Conservation (phyloP, 108 stramenopile genomes). For the Discostella stelligeroides region DNA sequence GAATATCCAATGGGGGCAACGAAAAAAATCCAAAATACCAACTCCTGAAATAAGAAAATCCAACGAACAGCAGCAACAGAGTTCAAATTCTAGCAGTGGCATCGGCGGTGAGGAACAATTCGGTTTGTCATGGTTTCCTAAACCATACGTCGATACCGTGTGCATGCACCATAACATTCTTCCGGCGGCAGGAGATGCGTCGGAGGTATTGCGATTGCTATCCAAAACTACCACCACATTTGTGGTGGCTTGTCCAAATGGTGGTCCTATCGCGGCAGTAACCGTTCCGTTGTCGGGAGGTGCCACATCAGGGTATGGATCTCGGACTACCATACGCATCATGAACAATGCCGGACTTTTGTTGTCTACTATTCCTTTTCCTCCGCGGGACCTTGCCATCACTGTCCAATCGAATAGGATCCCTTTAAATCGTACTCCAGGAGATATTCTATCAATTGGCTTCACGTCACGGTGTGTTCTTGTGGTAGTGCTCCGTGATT, state of each 20-base stretch:
- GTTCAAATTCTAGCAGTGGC: too few relatives aligned
- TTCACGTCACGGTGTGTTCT: conserved; percentile 71
- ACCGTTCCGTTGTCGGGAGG: conserved; percentile 59
- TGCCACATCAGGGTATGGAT: conserved; percentile 51
- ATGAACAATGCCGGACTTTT: conserved; percentile 66
- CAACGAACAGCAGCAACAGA: too few relatives aligned
- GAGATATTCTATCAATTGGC: conserved; percentile 76
- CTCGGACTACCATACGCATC: conserved; percentile 55
- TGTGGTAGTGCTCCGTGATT: conserved; percentile 73
- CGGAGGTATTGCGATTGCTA: conserved; percentile 59
- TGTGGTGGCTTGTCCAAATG: conserved; percentile 81
- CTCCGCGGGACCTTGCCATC: conserved; percentile 35
- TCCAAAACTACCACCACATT: conserved; percentile 71
- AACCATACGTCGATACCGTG: conserved; percentile 35
- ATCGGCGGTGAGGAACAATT: conserved; percentile 31
- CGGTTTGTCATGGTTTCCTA: conserved; percentile 44
- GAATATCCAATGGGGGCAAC: conserved; percentile 64
- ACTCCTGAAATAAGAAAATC: too few relatives aligned
- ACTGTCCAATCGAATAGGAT: conserved; percentile 10
- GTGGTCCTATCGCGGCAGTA: conserved; percentile 79
- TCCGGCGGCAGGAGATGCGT: conserved; percentile 21
- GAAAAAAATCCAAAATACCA: background rate
- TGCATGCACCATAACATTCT: conserved; percentile 35
- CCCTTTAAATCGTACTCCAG: conserved; percentile 28
- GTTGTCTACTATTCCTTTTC: conserved; percentile 64